Conservation (phyloP, 108 stramenopile genomes). For the Skeletonema grethae region DNA sequence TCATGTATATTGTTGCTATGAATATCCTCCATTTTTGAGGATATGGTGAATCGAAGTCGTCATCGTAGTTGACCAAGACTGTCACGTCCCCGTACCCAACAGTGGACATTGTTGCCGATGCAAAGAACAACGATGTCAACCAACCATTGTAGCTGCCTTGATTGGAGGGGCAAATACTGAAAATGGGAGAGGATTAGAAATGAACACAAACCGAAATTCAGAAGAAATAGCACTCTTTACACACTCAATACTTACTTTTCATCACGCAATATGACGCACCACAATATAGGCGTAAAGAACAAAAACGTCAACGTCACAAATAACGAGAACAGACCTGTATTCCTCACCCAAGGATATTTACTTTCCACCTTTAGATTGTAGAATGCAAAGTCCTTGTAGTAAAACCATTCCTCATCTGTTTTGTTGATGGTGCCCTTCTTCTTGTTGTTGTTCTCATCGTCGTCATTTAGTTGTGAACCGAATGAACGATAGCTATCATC, state of each 20-base stretch:
- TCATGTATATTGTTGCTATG: slow-evolving; percentile 55
- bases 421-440: not conserved
- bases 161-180: not conserved
- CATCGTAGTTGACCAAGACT: slow-evolving; percentile 54
- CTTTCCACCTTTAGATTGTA: slow-evolving; percentile 36
- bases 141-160: not conserved
- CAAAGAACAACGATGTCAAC: slow-evolving; percentile 52
- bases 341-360: slow-evolving; percentile 29
- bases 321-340: slow-evolving; percentile 8
- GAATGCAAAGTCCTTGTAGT: slow-evolving; percentile 56
- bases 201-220: not conserved
- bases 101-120: slow-evolving; percentile 63
- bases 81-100: slow-evolving; percentile 62
- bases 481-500: not conserved
- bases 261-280: slow-evolving; percentile 52
- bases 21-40: slow-evolving; percentile 45
- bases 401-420: slow-evolving; percentile 41
- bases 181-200: not conserved
- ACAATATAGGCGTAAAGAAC: slow-evolving; percentile 47
- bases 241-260: slow-evolving; percentile 9
- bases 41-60: slow-evolving; percentile 15
- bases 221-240: not conserved
- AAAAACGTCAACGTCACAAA: slow-evolving; percentile 32
- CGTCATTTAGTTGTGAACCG: not conserved
- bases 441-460: not conserved